These are phyloP conservation scores for Pseudogymnoascus sp. DNA, from an alignment of 2,329 filamentous ascomycete species.

Conservation along the genomic window DNA sequence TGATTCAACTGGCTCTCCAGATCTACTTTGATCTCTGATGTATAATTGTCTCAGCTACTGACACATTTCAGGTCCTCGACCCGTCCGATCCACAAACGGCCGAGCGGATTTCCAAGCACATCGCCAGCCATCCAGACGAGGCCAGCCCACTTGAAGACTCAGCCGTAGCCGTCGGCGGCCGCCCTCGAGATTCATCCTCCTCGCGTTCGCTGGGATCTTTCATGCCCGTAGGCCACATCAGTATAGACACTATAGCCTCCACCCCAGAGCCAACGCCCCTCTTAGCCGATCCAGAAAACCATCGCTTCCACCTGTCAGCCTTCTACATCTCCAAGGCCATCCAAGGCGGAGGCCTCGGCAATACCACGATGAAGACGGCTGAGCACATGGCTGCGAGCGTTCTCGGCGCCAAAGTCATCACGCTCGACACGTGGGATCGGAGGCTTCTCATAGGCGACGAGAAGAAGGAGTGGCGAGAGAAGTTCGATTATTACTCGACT, in stretches of 20 bases:
- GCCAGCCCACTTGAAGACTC: constrained; percentile 15
- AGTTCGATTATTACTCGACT: not conserved
- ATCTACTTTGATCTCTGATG: not conserved
- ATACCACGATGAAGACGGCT: constrained; percentile 17
- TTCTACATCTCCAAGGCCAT: constrained; percentile 22
- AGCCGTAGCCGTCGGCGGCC: constrained; percentile 15
- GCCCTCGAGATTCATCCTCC: constrained; percentile 14
- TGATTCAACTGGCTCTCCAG: not conserved
- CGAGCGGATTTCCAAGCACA: constrained; percentile 16
- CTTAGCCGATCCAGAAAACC: constrained; percentile 10
- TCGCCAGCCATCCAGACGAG: constrained; percentile 16
- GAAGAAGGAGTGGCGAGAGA: constrained; percentile 13
- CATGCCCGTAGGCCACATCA: constrained; percentile 23
- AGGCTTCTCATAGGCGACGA: constrained; percentile 10
- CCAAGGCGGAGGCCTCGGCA: constrained; percentile 19
- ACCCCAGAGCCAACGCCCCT: constrained; percentile 5
- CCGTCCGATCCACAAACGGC: constrained; percentile 14
- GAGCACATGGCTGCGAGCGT: constrained; percentile 20
- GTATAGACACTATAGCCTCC: constrained; percentile 13
- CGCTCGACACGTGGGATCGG: constrained; percentile 15
- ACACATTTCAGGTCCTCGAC: constrained; percentile 13
- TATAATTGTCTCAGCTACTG: not conserved
- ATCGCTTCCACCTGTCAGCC: constrained; percentile 18
- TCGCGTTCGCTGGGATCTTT: constrained; percentile 10
- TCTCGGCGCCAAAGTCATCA: constrained; percentile 18